Base-by-base conservation (phyloP, 805 yeast species). In the Ogataea corticis region DNA sequence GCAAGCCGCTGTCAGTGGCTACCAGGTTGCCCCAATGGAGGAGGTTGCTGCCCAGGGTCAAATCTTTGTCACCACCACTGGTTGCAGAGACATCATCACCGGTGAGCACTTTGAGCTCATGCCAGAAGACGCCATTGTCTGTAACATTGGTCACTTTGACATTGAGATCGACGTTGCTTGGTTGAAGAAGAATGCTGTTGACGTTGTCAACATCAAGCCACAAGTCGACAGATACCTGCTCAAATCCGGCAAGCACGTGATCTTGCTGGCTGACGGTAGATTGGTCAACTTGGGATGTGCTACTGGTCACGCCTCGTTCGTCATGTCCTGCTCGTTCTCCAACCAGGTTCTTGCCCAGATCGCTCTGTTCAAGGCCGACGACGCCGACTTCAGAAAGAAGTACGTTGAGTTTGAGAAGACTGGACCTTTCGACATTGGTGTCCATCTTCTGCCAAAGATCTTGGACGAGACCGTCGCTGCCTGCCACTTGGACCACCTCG, bases 101-200 rank as follows among this genome's bases (percentile, higher is more conserved):
- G 87, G 87, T 67, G 77, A 76, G 62, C 96, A 91, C 79, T 92
- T 92, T 72, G 76, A 76, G 61, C 75, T 72, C 62, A 94, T 92
- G 99, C 97, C 97, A 75, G 96, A 92, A 76, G 99, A 92, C 70
- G 98, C 99, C 63, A 94, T 92, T 71, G 99, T 92, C 56, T 94
- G 97, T 79, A 92, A 92, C 95, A 92, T 92, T 76, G 99, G 99
- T 73, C 99, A 92, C 79, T 92, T 92, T 64, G 99, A 92, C 76
- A 89, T 94, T 67, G 99, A 92, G 82, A 94, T 92, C 63, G 99
- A 92, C 74, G 98, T 92, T 64, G 98, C 98, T 68, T 91, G 97
- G 97, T 80, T 92, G 73, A 90, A 90, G 83, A 86, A 83, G 49
- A 89, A 90, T 75, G 96, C 97, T 65, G 81, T 77, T 72, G 88